Conservation (phyloP, 768 basidiomycete species). For the Gyrodon lividus region DNA sequence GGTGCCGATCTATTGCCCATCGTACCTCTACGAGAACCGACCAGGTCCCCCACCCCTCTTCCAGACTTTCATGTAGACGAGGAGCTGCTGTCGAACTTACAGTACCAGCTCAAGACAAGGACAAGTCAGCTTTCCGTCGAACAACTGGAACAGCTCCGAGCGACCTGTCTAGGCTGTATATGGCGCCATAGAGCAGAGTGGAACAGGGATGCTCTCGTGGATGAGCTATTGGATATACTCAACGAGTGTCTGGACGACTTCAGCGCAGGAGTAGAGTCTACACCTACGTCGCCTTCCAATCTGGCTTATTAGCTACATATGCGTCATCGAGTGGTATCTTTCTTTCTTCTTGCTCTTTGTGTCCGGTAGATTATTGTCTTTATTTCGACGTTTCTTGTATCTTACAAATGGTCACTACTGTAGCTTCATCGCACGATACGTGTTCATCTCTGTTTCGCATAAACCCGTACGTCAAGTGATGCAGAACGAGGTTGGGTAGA, state of each 20-base stretch:
- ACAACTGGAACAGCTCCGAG: slow-evolving; percentile 91
- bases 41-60: slow-evolving; percentile 64
- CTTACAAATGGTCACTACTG: slow-evolving; percentile 11
- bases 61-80: slow-evolving; percentile 76
- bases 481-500: neutral
- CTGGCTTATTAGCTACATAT: slow-evolving; percentile 3
- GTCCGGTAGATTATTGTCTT: slow-evolving; percentile 15
- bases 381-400: slow-evolving; percentile 18
- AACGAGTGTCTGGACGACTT: slow-evolving; percentile 69
- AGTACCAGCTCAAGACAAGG: slow-evolving; percentile 43
- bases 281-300: slow-evolving; percentile 1
- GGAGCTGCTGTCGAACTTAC: slow-evolving; percentile 47
- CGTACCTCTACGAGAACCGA: slow-evolving; percentile 38
- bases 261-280: slow-evolving; percentile 15
- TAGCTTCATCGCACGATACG: neutral
- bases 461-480: neutral
- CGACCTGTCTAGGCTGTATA: slow-evolving; percentile 73
- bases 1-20: slow-evolving; percentile 23
- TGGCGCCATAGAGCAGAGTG: slow-evolving; percentile 84
- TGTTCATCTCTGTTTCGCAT: neutral
- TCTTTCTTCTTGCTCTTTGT: no score
- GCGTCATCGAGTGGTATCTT: neutral
- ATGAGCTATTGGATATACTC: slow-evolving; percentile 56
- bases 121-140: slow-evolving; percentile 75
- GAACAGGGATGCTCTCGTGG: slow-evolving; percentile 70